Conservation (phyloP, 371 early-diverging fungal genomes). For the Quaeritorhiza haematococci region DNA sequence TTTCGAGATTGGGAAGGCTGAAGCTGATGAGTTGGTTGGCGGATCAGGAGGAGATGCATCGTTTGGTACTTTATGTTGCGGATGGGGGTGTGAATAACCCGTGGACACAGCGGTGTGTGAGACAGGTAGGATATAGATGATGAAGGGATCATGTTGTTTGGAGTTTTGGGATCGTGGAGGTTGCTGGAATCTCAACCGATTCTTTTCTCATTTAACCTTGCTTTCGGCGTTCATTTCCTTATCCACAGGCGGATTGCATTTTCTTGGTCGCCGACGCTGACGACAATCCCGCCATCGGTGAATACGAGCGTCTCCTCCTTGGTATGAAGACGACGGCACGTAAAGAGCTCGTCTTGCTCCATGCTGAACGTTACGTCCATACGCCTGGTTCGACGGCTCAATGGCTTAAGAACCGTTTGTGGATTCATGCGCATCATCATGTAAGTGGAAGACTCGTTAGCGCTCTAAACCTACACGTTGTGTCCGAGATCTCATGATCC, state of each 20-base stretch:
- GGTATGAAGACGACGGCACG: constrained; percentile 94
- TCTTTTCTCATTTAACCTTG: background rate
- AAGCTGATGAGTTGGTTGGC: constrained; percentile 88
- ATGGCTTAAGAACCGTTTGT: constrained; percentile 88
- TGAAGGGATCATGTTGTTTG: too few species aligned
- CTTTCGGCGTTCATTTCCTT: background rate
- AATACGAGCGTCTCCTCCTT: constrained; percentile 84
- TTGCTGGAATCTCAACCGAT: background rate
- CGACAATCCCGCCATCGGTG: constrained; percentile 82
- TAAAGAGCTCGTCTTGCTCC: constrained; percentile 87
- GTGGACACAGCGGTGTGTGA: constrained; percentile 94
- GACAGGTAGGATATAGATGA: constrained; percentile 60
- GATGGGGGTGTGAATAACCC: constrained; percentile 85
- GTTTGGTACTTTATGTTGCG: constrained; percentile 88
- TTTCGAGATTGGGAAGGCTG: constrained; percentile 81
- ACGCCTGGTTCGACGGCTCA: constrained; percentile 76
- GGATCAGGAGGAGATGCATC: constrained; percentile 83
- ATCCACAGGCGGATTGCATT: constrained; percentile 77
- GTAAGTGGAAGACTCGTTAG: constrained; percentile 34
- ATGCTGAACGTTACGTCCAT: constrained; percentile 70
- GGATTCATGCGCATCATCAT: constrained; percentile 97
- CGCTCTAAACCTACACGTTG: too few species aligned
- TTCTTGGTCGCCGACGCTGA: constrained; percentile 87
- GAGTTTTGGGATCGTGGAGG: too few species aligned
- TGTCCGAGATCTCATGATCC: too few species aligned